These are phyloP conservation scores for Fusarium oligoseptatum DNA, from an alignment of 2,329 filamentous ascomycete genomes.

Conservation along the genomic window DNA sequence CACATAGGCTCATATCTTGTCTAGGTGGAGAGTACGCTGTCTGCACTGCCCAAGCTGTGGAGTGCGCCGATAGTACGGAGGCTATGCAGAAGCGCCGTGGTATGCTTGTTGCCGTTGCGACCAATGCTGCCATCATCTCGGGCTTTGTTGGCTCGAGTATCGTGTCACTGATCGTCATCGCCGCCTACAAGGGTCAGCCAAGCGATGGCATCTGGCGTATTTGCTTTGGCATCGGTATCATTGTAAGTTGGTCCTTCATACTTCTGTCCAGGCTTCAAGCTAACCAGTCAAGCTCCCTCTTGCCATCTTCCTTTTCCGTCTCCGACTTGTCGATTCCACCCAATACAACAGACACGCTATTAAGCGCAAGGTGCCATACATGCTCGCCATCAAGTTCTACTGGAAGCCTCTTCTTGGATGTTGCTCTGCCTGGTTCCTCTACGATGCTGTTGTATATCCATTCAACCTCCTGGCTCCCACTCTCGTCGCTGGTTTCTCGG, in stretches of 20 bases:
- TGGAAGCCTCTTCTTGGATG: slow-evolving; percentile 67
- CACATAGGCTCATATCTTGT: background rate
- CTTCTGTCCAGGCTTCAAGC: background rate
- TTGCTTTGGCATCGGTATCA: slow-evolving; percentile 62
- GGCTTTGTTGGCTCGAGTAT: slow-evolving; percentile 62
- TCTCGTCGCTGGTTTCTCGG: slow-evolving; percentile 42
- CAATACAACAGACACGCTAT: slow-evolving; percentile 67
- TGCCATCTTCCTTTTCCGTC: slow-evolving; percentile 67
- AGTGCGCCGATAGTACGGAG: slow-evolving; percentile 9
- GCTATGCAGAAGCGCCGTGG: slow-evolving; percentile 5
- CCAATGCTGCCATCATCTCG: slow-evolving; percentile 47
- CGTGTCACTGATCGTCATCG: slow-evolving; percentile 51
- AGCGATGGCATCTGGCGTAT: slow-evolving; percentile 59
- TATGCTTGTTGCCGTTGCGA: slow-evolving; percentile 7
- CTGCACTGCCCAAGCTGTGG: background rate
- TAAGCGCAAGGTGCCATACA: slow-evolving; percentile 64
- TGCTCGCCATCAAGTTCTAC: slow-evolving; percentile 64
- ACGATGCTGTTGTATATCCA: slow-evolving; percentile 62
- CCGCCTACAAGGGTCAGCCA: slow-evolving; percentile 5
- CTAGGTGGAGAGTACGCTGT: background rate
- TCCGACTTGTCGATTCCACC: slow-evolving; percentile 65
- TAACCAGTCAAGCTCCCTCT: slow-evolving; percentile 55
- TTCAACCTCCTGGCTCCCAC: slow-evolving; percentile 57
- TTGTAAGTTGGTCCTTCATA: slow-evolving; percentile 31
- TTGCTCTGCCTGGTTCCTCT: slow-evolving; percentile 68